These are phyloP conservation scores for Nadsonia commutata DNA, from an alignment of 1,139 yeast species.

Conservation along the genomic window DNA sequence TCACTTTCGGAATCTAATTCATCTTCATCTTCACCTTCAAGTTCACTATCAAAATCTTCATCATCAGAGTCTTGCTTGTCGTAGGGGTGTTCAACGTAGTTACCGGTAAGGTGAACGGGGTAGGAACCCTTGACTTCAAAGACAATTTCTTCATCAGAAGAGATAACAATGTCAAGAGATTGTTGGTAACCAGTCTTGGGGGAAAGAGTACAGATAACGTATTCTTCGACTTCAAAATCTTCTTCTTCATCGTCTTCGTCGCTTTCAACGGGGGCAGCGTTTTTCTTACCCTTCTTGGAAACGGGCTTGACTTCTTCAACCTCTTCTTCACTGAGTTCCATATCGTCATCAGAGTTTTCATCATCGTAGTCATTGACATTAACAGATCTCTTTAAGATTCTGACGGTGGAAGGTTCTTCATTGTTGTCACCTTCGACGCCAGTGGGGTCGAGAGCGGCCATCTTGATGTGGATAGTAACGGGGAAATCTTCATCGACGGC, in stretches of 20 bases:
- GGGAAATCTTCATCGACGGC: constrained; percentile 81
- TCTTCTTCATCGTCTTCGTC: constrained; percentile 37
- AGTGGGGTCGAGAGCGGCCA: constrained; percentile 90
- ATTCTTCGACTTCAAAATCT: constrained; percentile 61
- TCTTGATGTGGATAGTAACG: constrained; percentile 75
- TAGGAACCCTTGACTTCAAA: constrained; percentile 94
- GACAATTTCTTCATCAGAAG: constrained; percentile 86
- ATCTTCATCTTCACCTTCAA: constrained; percentile 28
- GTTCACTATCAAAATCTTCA: constrained; percentile 23
- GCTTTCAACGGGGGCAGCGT: constrained; percentile 17
- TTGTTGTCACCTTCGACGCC: constrained; percentile 51
- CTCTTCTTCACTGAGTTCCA: constrained; percentile 34
- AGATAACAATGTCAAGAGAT: constrained; percentile 74
- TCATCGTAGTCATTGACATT: constrained; percentile 37
- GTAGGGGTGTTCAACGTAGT: constrained; percentile 89
- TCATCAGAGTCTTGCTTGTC: constrained; percentile 49
- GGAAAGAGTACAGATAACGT: constrained; percentile 75
- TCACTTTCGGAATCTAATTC: constrained; percentile 40
- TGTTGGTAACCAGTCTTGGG: constrained; percentile 76
- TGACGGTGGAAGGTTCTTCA: constrained; percentile 72
- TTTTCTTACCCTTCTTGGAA: constrained; percentile 23
- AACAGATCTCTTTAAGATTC: constrained; percentile 65
- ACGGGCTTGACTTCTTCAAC: constrained; percentile 22
- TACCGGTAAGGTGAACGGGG: constrained; percentile 85
- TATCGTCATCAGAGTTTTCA: constrained; percentile 42